A percentile compares a stretch with the other conserved stretches of the same genome.
phyloP scores from a whole-genome alignment of 805 yeast species.

The Ogataea thermomethanolica region DNA sequence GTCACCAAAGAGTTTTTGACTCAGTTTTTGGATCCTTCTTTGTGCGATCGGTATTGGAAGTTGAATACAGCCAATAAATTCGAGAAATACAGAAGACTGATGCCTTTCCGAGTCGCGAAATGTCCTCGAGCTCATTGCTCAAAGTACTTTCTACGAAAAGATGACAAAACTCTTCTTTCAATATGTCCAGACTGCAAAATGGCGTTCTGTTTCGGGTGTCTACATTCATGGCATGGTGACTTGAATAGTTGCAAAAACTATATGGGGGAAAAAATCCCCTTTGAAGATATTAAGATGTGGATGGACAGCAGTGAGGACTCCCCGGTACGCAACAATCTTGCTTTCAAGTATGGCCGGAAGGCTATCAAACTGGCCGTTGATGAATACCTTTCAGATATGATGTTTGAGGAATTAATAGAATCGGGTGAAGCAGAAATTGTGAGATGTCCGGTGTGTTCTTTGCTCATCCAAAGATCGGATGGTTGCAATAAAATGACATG shows the following conservation, averaged over 20 bases:
- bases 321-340: conserved; percentile 28
- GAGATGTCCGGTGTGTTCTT: conserved; percentile 51
- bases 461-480: conserved; percentile 50
- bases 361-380: conserved; percentile 40
- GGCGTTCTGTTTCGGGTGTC: conserved; percentile 55
- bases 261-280: conserved; percentile 35
- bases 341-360: conserved; percentile 43
- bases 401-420: conserved; percentile 42
- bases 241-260: conserved; percentile 41
- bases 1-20: conserved; percentile 36
- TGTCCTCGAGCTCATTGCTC: conserved; percentile 50
- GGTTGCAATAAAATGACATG: conserved; percentile 69
- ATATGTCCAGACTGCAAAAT: conserved; percentile 47
- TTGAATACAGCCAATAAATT: conserved; percentile 40
- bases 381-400: conserved; percentile 44
- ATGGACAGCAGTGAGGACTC: conserved; percentile 34
- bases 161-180: conserved; percentile 44
- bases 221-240: conserved; percentile 60
- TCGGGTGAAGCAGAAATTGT: conserved; percentile 41
- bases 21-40: conserved; percentile 10
- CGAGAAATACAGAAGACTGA: conserved; percentile 40
- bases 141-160: conserved; percentile 44
- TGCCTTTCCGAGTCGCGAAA: conserved; percentile 45
- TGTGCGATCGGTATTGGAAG: conserved; percentile 37
- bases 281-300: conserved; percentile 36